phyloP scores from a whole-genome alignment of 305 asterid genomes.

The Fraxinus nigra region DNA sequence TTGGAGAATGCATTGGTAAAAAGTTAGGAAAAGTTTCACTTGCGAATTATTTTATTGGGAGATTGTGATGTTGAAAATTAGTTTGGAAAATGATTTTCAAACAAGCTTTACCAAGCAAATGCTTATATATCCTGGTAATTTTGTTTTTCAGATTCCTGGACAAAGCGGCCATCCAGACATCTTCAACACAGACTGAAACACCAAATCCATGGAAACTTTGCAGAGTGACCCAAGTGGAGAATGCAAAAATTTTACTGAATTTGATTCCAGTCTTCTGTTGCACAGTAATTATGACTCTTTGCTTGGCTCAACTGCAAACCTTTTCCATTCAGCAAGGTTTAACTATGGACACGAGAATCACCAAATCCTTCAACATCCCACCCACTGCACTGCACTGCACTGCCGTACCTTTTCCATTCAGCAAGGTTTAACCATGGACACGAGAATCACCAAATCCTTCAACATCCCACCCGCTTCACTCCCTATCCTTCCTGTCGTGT shows the following conservation, averaged over 20 bases:
- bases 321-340: slow-evolving; percentile 66
- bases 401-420: slow-evolving; percentile 70
- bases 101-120: background rate
- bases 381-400: slow-evolving; percentile 78
- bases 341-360: slow-evolving; percentile 64
- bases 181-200: slow-evolving; percentile 18
- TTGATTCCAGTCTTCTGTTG: slow-evolving; percentile 69
- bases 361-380: slow-evolving; percentile 50
- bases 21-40: background rate
- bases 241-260: slow-evolving; percentile 62
- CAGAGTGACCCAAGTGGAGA: slow-evolving; percentile 77
- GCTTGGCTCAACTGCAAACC: slow-evolving; percentile 81
- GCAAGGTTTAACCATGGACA: slow-evolving; percentile 75
- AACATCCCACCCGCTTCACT: slow-evolving; percentile 69
- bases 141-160: slow-evolving; percentile 50
- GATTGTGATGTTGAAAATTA: background rate
- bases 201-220: slow-evolving; percentile 60
- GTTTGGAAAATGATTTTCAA: background rate
- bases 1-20: background rate
- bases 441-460: slow-evolving; percentile 44
- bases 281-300: slow-evolving; percentile 72
- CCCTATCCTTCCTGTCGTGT: slow-evolving; percentile 54
- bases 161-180: slow-evolving; percentile 59
- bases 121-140: background rate
- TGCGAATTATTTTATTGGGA: background rate